Conservation (phyloP, 192 early-diverging fungal genomes). For the Coemansia asiatica region DNA sequence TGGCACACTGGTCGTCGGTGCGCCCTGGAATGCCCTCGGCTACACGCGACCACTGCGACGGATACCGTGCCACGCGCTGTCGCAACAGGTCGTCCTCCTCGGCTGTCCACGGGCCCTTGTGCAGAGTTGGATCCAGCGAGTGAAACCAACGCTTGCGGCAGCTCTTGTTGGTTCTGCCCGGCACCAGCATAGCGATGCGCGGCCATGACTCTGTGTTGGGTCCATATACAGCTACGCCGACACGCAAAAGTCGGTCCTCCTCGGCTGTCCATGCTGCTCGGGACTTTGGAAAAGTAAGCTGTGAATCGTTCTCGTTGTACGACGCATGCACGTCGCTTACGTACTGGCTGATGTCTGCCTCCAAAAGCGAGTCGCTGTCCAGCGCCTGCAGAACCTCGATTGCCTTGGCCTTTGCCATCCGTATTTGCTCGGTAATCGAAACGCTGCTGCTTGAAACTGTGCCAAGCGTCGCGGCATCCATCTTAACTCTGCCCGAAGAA, state of each 20-base stretch:
- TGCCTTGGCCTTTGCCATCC: constrained; percentile 40
- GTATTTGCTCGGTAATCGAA: constrained; percentile 30
- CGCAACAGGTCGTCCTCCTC: constrained; percentile 76
- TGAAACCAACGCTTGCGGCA: constrained; percentile 83
- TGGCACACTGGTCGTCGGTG: constrained; percentile 88
- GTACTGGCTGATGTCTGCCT: constrained; percentile 24
- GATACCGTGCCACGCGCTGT: constrained; percentile 66
- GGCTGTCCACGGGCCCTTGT: constrained; percentile 78
- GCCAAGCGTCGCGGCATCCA: background rate
- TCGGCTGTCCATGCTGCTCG: constrained; percentile 72
- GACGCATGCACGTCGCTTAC: constrained; percentile 40
- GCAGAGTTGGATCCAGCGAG: constrained; percentile 71
- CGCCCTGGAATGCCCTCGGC: constrained; percentile 74
- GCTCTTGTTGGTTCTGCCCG: constrained; percentile 77
- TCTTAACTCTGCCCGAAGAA: background rate
- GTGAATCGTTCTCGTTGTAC: constrained; percentile 26
- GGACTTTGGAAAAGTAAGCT: constrained; percentile 45
- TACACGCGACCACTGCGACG: constrained; percentile 82
- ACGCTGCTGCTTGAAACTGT: background rate
- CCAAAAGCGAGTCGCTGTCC: constrained; percentile 27
- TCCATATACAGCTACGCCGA: constrained; percentile 73
- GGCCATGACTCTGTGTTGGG: constrained; percentile 78
- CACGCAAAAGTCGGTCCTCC: constrained; percentile 71
- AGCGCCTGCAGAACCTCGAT: constrained; percentile 34
- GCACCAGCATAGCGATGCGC: constrained; percentile 72